phyloP scores from a whole-genome alignment of 192 early-diverging fungal species.

The Backusella macrospora region DNA sequence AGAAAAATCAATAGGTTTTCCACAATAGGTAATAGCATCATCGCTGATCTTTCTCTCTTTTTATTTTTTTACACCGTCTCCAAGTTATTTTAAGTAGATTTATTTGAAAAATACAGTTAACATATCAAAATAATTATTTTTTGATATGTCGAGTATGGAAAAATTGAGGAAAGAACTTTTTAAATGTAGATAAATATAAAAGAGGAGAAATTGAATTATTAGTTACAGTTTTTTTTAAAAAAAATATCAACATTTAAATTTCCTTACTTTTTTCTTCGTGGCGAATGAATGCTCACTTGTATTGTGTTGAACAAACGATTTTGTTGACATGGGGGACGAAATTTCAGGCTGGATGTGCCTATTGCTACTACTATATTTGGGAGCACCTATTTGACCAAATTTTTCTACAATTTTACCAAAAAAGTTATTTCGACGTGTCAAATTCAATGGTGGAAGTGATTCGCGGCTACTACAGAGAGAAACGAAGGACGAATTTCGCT shows the following conservation, averaged over 20 bases:
- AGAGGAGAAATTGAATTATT: not conserved
- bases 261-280: constrained; percentile 18
- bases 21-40: too few relatives aligned
- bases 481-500: constrained; percentile 9
- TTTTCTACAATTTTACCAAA: constrained; percentile 21
- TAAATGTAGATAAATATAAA: not conserved
- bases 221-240: too few relatives aligned
- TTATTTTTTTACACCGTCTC: too few relatives aligned
- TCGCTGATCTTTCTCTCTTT: too few relatives aligned
- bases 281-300: not conserved
- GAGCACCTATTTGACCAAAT: constrained; percentile 21
- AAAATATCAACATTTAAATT: too few relatives aligned
- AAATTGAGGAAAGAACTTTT: constrained; percentile 18
- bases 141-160: constrained; percentile 13
- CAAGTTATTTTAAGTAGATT: not conserved
- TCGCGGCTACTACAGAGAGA: not conserved
- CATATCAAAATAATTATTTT: not conserved
- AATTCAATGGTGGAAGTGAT: not conserved
- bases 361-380: not conserved
- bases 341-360: not conserved
- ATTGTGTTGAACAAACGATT: not conserved
- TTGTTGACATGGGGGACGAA: constrained; percentile 6
- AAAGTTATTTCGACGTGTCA: constrained; percentile 10
- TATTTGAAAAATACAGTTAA: constrained; percentile 8
- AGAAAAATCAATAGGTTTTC: too few relatives aligned